Percentiles rank a stretch among this genome's conserved stretches.
Evolutionary conservation across 2,329 filamentous ascomycete species (phyloP).

Genomic region (Orbilia quercus): DNA sequence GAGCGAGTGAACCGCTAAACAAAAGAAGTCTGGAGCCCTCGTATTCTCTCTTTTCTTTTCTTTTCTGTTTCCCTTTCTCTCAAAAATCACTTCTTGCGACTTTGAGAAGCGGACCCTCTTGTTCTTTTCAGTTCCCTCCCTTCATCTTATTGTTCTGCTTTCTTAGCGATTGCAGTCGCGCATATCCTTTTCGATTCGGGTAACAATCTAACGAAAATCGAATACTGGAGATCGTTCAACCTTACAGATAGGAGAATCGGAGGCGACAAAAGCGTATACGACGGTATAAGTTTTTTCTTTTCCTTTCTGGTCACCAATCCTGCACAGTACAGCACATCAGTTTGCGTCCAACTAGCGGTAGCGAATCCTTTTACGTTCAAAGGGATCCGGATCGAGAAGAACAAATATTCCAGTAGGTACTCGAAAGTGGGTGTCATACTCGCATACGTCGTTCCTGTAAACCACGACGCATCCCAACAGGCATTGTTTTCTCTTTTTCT

Average conservation of each 20-base stretch:
- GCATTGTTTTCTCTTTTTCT: slow-evolving; percentile 1
- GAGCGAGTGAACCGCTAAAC: slow-evolving; percentile 24
- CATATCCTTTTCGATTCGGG: slow-evolving; percentile 42
- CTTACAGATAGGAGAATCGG: slow-evolving; percentile 4
- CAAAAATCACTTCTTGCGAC: slow-evolving; percentile 29
- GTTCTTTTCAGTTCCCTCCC: slow-evolving; percentile 27
- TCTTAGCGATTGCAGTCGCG: slow-evolving; percentile 39
- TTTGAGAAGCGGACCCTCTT: slow-evolving; percentile 16
- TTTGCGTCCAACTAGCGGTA: slow-evolving; percentile 16
- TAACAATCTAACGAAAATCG: slow-evolving; percentile 20
- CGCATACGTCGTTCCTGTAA: slow-evolving; percentile 30
- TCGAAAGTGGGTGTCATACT: slow-evolving; percentile 18
- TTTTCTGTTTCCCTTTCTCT: slow-evolving; percentile 20
- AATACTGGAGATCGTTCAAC: background rate
- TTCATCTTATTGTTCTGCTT: slow-evolving; percentile 30
- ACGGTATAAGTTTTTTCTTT: slow-evolving; percentile 12
- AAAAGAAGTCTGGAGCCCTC: slow-evolving; percentile 41
- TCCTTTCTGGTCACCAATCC: slow-evolving; percentile 16
- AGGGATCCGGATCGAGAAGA: background rate
- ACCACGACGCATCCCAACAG: slow-evolving; percentile 26
- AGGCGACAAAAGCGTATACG: slow-evolving; percentile 20
- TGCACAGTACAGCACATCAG: background rate
- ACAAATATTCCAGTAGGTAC: background rate
- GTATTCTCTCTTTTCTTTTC: slow-evolving; percentile 17
- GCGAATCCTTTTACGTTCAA: background rate